Evolutionary conservation across 441 rosid genomes (phyloP).

Genomic region (Brassica hybrid): DNA sequence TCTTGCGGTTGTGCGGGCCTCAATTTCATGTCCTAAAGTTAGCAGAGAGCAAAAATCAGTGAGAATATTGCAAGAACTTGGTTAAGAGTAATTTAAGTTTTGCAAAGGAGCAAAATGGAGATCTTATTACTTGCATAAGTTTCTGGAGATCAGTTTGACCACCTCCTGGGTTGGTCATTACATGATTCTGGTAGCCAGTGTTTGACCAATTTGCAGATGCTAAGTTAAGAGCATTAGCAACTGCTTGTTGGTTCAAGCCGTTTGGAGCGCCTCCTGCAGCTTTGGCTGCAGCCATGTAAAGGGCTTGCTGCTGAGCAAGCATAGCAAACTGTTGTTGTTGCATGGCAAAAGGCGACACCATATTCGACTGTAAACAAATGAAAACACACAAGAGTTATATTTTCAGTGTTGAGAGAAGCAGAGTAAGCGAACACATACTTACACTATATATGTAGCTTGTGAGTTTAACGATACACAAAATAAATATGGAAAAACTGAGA

Average conservation of each 20-base stretch:
- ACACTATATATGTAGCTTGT: not conserved
- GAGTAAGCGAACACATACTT: too few relatives aligned
- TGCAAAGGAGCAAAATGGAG: slow-evolving; percentile 8
- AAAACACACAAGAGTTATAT: slow-evolving; percentile 21
- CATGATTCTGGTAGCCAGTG: slow-evolving; percentile 71
- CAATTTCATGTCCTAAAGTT: slow-evolving; percentile 52
- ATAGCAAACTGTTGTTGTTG: slow-evolving; percentile 95
- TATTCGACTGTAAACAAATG: slow-evolving; percentile 68
- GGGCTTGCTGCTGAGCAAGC: slow-evolving; percentile 94
- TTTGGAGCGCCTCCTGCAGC: slow-evolving; percentile 59
- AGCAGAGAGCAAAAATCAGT: slow-evolving; percentile 18
- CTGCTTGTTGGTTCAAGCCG: slow-evolving; percentile 51
- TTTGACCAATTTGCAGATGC: slow-evolving; percentile 70
- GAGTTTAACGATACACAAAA: too few relatives aligned
- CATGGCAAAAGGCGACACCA: slow-evolving; percentile 90
- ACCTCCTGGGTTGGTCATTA: slow-evolving; percentile 60
- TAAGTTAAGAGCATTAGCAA: slow-evolving; percentile 55
- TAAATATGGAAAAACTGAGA: slow-evolving; percentile 5
- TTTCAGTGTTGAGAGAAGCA: not conserved
- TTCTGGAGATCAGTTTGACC: slow-evolving; percentile 70
- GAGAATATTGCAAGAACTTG: slow-evolving; percentile 31
- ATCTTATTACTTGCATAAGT: slow-evolving; percentile 79
- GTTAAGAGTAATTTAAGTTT: slow-evolving; percentile 27
- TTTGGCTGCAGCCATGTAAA: slow-evolving; percentile 93
- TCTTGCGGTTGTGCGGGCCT: slow-evolving; percentile 52